Evolutionary conservation across 2,329 filamentous ascomycete genomes (phyloP).

Genomic region (Claviceps africana): DNA sequence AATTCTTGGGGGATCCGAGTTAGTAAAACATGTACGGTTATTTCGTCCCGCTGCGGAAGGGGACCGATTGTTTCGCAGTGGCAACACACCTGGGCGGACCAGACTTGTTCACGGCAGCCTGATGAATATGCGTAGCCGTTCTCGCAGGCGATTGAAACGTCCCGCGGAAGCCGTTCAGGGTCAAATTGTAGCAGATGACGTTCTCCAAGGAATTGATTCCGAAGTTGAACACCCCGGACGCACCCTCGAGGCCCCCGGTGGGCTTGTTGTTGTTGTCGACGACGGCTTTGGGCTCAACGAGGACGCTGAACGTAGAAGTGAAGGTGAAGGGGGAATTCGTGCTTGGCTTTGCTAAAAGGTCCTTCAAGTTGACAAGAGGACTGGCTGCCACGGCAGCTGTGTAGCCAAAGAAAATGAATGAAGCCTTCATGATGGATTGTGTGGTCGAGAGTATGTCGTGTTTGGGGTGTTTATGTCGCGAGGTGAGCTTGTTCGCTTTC

Average conservation of each 20-base stretch:
- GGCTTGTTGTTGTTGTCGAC: neutral
- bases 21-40: too few relatives aligned
- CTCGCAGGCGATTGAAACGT: conserved; percentile 34
- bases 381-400: neutral
- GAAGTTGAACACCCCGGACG: conserved; percentile 35
- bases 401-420: neutral
- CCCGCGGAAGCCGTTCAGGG: conserved; percentile 32
- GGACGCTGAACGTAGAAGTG: neutral
- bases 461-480: neutral
- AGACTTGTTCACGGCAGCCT: conserved; percentile 28
- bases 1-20: conserved; percentile 15
- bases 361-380: neutral
- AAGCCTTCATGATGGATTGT: neutral
- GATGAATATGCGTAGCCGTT: conserved; percentile 36
- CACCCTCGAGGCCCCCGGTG: conserved; percentile 28
- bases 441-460: neutral
- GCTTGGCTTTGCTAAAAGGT: neutral
- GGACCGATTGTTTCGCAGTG: too few relatives aligned
- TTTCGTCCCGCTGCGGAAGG: too few relatives aligned
- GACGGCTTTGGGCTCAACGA: neutral
- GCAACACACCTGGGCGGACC: conserved; percentile 18
- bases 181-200: conserved; percentile 28
- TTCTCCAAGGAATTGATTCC: conserved; percentile 35
- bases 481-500: neutral
- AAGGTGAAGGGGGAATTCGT: neutral